These are phyloP conservation scores for Eruca vesicaria DNA, from an alignment of 441 rosid species.

Conservation along the genomic window DNA sequence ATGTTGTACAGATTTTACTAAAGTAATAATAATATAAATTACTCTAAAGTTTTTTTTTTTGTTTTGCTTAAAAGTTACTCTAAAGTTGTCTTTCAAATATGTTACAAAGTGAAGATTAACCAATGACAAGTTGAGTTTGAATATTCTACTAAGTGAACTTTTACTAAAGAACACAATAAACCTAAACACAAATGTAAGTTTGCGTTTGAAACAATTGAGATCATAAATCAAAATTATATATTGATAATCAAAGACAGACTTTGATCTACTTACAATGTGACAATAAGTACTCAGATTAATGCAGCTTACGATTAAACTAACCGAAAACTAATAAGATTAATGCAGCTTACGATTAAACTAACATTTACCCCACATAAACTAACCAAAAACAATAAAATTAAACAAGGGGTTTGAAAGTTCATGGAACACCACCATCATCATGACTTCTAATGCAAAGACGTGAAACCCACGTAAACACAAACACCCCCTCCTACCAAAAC, in stretches of 20 bases:
- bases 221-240: neutral
- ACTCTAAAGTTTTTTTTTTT: neutral
- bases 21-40: no score
- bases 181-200: neutral
- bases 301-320: neutral
- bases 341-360: neutral
- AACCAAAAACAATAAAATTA: neutral
- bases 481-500: slow-evolving; percentile 10
- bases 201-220: neutral
- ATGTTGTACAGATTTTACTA: neutral
- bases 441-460: slow-evolving; percentile 29
- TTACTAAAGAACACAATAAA: neutral
- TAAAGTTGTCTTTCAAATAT: no score
- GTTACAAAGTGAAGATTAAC: no score
- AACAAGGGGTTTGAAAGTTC: slow-evolving; percentile 1
- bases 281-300: neutral
- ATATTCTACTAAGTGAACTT: no score
- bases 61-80: no score
- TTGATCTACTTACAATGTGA: neutral
- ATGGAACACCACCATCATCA: slow-evolving; percentile 29
- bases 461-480: slow-evolving; percentile 33
- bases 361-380: no score
- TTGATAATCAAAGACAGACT: neutral
- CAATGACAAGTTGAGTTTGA: no score
- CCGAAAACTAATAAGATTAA: neutral